Conservation (phyloP, 2,329 filamentous ascomycete genomes). For the Pyrenophora tritici-repentis region DNA sequence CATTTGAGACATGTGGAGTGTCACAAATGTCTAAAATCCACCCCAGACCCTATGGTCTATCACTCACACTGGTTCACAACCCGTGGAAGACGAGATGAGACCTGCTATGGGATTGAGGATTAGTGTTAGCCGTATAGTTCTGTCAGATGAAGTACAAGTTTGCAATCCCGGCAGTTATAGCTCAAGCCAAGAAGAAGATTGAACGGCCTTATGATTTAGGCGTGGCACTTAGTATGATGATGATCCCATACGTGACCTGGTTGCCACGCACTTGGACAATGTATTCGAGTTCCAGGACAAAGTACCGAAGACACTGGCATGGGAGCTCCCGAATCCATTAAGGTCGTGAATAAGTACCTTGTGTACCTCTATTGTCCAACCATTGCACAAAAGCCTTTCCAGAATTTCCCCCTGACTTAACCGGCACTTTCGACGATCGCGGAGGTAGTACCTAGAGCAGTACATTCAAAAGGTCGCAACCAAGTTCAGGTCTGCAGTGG, state of each 20-base stretch:
- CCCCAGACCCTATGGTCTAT: too few relatives aligned
- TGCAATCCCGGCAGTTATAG: conserved; percentile 1
- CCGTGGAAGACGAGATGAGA: too few relatives aligned
- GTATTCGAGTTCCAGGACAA: conserved; percentile 7
- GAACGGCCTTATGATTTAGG: conserved; percentile 12
- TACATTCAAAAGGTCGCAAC: conserved; percentile 7
- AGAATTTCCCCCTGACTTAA: not conserved
- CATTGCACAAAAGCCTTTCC: conserved; percentile 6
- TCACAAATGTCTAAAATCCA: too few relatives aligned
- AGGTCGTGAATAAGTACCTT: conserved; percentile 10
- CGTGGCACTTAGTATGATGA: conserved; percentile 8
- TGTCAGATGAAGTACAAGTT: conserved; percentile 3
- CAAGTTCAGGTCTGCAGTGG: conserved; percentile 12
- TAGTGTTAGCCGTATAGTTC: too few relatives aligned
- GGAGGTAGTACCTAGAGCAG: conserved; percentile 6
- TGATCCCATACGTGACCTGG: conserved; percentile 9
- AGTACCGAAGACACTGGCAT: not conserved
- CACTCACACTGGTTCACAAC: too few relatives aligned
- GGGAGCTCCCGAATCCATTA: conserved; percentile 6
- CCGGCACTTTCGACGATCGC: conserved; percentile 1
- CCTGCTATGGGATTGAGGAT: too few relatives aligned
- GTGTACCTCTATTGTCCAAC: conserved; percentile 2
- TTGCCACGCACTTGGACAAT: conserved; percentile 10
- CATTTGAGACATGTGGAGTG: too few relatives aligned
- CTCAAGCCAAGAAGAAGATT: not conserved